Conservation (phyloP, 805 yeast genomes). For the Ogataea minuta region DNA sequence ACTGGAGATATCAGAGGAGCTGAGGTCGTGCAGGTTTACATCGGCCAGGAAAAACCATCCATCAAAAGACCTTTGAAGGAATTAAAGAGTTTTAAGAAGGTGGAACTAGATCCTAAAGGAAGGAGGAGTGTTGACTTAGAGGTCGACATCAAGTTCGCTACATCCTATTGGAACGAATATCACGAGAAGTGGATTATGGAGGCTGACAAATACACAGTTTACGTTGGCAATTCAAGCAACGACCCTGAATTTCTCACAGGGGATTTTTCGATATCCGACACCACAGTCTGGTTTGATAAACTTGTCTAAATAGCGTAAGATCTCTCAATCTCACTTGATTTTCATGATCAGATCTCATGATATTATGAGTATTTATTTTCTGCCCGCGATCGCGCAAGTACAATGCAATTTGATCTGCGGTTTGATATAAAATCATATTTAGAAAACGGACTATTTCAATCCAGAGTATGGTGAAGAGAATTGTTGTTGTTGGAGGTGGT, state of each 20-base stretch:
- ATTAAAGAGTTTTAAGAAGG: conserved; percentile 54
- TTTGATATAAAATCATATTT: no score
- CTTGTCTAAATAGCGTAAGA: no score
- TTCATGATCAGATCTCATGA: no score
- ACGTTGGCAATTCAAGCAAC: conserved; percentile 5
- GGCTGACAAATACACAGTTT: conserved; percentile 32
- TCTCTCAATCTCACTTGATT: no score
- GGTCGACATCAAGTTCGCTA: conserved; percentile 45
- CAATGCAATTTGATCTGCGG: no score
- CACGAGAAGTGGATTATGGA: conserved; percentile 49
- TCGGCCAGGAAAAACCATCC: conserved; percentile 33
- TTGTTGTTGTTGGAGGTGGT: conserved; percentile 56
- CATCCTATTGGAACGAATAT: conserved; percentile 51
- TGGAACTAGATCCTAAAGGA: conserved; percentile 43
- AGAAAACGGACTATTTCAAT: no score
- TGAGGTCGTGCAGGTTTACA: conserved; percentile 55
- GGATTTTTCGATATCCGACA: no score
- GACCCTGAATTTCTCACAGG: no score
- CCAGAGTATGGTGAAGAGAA: conserved; percentile 11
- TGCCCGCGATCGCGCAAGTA: no score
- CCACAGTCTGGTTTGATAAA: no score
- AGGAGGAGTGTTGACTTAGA: conserved; percentile 35
- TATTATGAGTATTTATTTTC: no score
- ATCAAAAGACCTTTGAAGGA: conserved; percentile 55
- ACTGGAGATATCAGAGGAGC: conserved; percentile 46